Evolutionary conservation across 306 rosid genomes (phyloP).

Genomic region (Gynostemma pentaphyllum): DNA sequence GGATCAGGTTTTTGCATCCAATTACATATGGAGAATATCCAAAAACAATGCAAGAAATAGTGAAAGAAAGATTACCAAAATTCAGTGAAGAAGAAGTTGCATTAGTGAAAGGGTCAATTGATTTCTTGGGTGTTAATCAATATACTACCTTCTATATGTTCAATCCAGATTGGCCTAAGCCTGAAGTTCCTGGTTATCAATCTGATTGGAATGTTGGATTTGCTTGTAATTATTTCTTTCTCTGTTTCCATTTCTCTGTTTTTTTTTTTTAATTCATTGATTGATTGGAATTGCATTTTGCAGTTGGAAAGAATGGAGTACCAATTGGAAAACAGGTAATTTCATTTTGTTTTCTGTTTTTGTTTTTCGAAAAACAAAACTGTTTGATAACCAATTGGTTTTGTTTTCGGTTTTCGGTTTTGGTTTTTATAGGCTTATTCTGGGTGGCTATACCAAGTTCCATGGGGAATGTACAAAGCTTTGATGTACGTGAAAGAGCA

Average conservation of each 20-base stretch:
- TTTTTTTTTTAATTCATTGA: neutral
- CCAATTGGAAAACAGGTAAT: constrained; percentile 70
- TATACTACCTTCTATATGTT: constrained; percentile 60
- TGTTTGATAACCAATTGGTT: neutral
- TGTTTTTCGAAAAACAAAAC: neutral
- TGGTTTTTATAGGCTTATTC: too few relatives aligned
- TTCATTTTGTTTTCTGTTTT: neutral
- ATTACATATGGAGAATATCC: constrained; percentile 84
- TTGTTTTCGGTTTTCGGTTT: constrained; percentile 49
- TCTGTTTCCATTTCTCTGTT: neutral
- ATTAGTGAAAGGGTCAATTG: constrained; percentile 66
- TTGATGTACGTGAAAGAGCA: constrained; percentile 56
- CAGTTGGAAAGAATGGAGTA: constrained; percentile 67
- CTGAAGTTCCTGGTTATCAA: constrained; percentile 52
- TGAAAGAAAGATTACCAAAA: constrained; percentile 67
- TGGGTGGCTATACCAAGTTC: constrained; percentile 78
- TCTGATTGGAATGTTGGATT: constrained; percentile 72
- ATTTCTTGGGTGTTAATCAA: constrained; percentile 72
- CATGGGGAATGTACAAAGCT: constrained; percentile 89
- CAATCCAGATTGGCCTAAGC: constrained; percentile 31
- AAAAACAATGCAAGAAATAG: constrained; percentile 58
- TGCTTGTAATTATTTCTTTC: constrained; percentile 40
- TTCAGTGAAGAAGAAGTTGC: constrained; percentile 62
- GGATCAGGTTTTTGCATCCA: constrained; percentile 79
- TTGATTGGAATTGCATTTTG: neutral